phyloP scores from a whole-genome alignment of 164 flowering plant species.

The Macadamia tetraphylla region DNA sequence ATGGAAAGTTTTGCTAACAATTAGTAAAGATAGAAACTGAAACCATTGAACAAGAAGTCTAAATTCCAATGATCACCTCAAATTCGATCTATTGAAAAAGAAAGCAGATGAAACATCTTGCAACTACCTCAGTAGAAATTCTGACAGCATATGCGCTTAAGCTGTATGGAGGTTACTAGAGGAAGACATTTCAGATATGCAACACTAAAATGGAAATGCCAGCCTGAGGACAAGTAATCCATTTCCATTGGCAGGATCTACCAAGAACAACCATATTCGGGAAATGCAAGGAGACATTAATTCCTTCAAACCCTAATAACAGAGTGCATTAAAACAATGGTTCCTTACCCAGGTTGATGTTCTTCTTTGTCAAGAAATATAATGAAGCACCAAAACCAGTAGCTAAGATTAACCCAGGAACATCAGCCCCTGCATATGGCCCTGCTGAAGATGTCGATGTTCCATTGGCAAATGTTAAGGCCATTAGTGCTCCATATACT shows the following conservation, averaged over 20 bases:
- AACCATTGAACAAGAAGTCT: too few species aligned
- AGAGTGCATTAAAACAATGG: neutral
- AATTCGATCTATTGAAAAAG: too few species aligned
- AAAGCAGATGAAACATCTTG: too few species aligned
- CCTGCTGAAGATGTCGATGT: slow-evolving; percentile 38
- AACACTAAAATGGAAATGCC: neutral
- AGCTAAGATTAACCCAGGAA: slow-evolving; percentile 85
- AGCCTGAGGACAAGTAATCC: neutral
- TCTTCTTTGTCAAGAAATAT: slow-evolving; percentile 83
- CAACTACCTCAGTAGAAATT: too few species aligned
- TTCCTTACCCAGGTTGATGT: slow-evolving; percentile 61
- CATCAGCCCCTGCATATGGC: slow-evolving; percentile 68
- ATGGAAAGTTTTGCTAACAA: too few species aligned
- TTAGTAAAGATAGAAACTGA: too few species aligned
- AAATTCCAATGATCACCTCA: too few species aligned
- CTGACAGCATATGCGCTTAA: too few species aligned
- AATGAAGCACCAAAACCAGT: slow-evolving; percentile 87
- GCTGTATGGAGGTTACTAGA: too few species aligned
- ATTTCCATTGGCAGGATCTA: neutral
- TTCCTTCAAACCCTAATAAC: neutral
- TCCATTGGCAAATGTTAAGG: slow-evolving; percentile 69
- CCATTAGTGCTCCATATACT: slow-evolving; percentile 84
- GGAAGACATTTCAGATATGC: too few species aligned
- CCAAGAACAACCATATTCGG: neutral
- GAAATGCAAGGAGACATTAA: neutral